Conservation (phyloP, 495 filamentous ascomycete species). For the Pyronema omphalodes region DNA sequence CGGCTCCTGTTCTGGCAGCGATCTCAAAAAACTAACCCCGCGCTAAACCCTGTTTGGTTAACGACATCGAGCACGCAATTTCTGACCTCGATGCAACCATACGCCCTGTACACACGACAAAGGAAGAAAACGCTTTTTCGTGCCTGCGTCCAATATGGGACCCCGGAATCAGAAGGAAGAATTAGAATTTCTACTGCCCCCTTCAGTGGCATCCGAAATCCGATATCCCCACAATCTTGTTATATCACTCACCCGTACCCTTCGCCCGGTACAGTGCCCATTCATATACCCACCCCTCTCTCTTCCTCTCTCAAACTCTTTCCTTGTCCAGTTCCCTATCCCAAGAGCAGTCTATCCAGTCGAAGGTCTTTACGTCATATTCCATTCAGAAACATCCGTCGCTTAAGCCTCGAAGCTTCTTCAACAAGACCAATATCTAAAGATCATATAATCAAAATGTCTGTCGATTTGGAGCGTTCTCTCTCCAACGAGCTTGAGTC, state of each 20-base stretch:
- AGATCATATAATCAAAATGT: conserved; percentile 10
- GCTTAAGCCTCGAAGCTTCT: not conserved
- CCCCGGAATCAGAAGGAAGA: not conserved
- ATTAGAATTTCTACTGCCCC: not conserved
- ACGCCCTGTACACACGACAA: not conserved
- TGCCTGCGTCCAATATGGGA: conserved; percentile 8
- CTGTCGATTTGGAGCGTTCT: conserved; percentile 14
- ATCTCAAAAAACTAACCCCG: not conserved
- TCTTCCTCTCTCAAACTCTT: not conserved
- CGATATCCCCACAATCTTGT: not conserved
- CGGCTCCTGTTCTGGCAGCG: conserved; percentile 8
- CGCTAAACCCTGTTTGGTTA: not conserved
- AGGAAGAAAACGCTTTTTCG: conserved; percentile 5
- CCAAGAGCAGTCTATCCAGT: conserved; percentile 1
- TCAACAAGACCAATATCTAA: conserved; percentile 10
- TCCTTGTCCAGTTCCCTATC: not conserved
- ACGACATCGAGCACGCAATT: conserved; percentile 19
- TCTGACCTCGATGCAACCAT: conserved; percentile 14
- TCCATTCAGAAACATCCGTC: not conserved
- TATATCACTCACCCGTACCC: not conserved
- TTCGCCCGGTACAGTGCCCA: not conserved
- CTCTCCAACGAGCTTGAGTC: conserved; percentile 42
- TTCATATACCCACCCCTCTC: conserved; percentile 2
- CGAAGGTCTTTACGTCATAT: conserved; percentile 2
- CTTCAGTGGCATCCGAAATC: not conserved